Percentiles rank a stretch among this genome's conserved stretches.
Conservation (phyloP, 2,329 filamentous ascomycete genomes). For the Colletotrichum navitas region DNA sequence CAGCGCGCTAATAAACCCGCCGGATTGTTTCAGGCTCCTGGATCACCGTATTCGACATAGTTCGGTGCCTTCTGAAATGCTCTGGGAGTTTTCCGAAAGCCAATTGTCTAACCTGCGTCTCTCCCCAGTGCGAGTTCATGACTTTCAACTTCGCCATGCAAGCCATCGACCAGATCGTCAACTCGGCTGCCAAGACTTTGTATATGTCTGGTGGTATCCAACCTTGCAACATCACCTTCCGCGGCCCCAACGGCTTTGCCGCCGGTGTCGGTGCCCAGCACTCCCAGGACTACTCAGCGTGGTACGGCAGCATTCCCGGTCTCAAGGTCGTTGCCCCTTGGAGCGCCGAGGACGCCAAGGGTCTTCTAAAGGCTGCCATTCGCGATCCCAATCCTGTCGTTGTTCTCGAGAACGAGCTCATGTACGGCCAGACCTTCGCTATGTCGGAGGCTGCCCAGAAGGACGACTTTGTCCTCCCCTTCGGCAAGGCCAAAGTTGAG, state of each 20-base stretch:
- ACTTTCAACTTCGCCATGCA: conserved; percentile 99
- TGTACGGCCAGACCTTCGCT: conserved; percentile 95
- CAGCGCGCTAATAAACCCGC: background rate
- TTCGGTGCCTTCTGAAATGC: no score
- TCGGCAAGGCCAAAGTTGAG: conserved; percentile 99
- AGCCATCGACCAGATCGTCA: conserved; percentile 99
- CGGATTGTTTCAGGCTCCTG: background rate
- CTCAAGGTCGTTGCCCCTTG: conserved; percentile 97
- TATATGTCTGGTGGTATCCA: conserved; percentile 99
- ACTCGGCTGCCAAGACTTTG: conserved; percentile 98
- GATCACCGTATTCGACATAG: background rate
- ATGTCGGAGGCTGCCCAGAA: conserved; percentile 98
- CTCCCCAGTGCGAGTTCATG: conserved; percentile 94
- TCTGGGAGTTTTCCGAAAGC: background rate
- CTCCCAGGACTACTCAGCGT: conserved; percentile 98
- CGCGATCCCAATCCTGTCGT: conserved; percentile 98
- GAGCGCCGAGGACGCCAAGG: conserved; percentile 98
- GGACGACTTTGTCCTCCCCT: conserved; percentile 95
- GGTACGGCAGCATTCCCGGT: conserved; percentile 98
- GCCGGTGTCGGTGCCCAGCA: conserved; percentile 96
- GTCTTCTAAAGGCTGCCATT: conserved; percentile 96
- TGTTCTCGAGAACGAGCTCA: conserved; percentile 87
- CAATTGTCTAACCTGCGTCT: conserved; percentile 16
- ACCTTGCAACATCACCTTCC: conserved; percentile 99
- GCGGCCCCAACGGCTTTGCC: conserved; percentile 98